Percentiles rank a stretch among this genome's conserved stretches.
phyloP scores from a whole-genome alignment of 192 early-diverging fungal species.

The Gryganskiella cystojenkinii region DNA sequence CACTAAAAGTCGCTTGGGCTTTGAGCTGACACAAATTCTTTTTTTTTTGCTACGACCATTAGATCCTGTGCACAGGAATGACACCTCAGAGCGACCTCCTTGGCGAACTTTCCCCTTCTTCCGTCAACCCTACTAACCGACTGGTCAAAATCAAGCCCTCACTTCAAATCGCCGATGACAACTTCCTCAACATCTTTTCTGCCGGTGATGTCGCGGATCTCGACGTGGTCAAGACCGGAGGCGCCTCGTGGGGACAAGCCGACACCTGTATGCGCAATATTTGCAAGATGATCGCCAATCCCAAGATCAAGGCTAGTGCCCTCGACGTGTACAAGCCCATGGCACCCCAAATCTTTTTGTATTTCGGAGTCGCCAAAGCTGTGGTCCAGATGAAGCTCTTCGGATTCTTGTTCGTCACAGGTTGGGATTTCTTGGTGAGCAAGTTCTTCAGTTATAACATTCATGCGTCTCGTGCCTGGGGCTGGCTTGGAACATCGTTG shows the following conservation, averaged over 20 bases:
- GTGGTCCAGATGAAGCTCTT: slow-evolving; percentile 27
- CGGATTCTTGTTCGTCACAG: slow-evolving; percentile 2
- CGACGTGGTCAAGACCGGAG: slow-evolving; percentile 55
- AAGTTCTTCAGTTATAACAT: slow-evolving; percentile 39
- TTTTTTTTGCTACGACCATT: slow-evolving; percentile 9
- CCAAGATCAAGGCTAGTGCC: slow-evolving; percentile 3
- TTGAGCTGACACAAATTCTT: neutral
- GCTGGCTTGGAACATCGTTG: slow-evolving; percentile 29
- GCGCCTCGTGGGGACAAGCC: slow-evolving; percentile 24
- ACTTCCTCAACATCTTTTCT: slow-evolving; percentile 75
- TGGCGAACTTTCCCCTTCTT: slow-evolving; percentile 61
- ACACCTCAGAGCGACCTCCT: slow-evolving; percentile 74
- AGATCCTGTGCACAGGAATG: slow-evolving; percentile 83
- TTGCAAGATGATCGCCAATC: slow-evolving; percentile 34
- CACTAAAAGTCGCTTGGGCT: neutral
- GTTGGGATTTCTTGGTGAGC: slow-evolving; percentile 20
- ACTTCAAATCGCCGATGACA: slow-evolving; percentile 70
- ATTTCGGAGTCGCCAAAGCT: slow-evolving; percentile 27
- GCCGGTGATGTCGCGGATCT: slow-evolving; percentile 75
- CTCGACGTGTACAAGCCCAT: slow-evolving; percentile 20
- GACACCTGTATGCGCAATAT: slow-evolving; percentile 38
- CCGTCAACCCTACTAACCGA: slow-evolving; percentile 62
- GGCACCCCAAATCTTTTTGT: slow-evolving; percentile 35
- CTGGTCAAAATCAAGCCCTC: slow-evolving; percentile 76
- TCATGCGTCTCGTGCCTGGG: slow-evolving; percentile 21